Evolutionary conservation across 306 rosid genomes (phyloP).

Genomic region (Rubus idaeus): DNA sequence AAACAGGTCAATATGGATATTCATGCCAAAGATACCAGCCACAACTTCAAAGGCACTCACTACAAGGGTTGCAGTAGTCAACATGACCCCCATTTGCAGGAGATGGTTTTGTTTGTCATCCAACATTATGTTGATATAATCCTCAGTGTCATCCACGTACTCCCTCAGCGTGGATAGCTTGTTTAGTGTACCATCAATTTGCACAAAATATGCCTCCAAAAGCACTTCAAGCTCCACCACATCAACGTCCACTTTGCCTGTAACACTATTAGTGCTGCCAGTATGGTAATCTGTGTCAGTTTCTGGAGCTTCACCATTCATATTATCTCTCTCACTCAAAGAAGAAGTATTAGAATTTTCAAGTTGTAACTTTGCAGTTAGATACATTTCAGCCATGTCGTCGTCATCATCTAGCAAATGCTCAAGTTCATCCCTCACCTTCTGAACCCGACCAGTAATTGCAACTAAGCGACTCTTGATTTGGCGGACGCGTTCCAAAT

Average conservation of each 20-base stretch:
- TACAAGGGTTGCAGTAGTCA: slow-evolving; percentile 87
- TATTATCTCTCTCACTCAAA: slow-evolving; percentile 34
- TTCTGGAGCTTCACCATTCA: slow-evolving; percentile 40
- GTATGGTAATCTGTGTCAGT: slow-evolving; percentile 25
- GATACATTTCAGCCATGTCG: slow-evolving; percentile 98
- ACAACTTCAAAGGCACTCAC: slow-evolving; percentile 82
- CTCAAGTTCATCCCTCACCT: slow-evolving; percentile 92
- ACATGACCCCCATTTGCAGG: slow-evolving; percentile 95
- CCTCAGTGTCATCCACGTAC: slow-evolving; percentile 95
- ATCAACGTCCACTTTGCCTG: slow-evolving; percentile 21
- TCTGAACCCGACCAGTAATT: slow-evolving; percentile 90
- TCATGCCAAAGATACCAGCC: slow-evolving; percentile 90
- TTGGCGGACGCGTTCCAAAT: slow-evolving; percentile 91
- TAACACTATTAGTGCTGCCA: too few species aligned
- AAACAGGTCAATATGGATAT: slow-evolving; percentile 70
- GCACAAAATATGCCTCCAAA: slow-evolving; percentile 93
- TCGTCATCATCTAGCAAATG: slow-evolving; percentile 91
- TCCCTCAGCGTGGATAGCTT: slow-evolving; percentile 80
- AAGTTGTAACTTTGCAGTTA: slow-evolving; percentile 71
- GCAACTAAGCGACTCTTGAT: slow-evolving; percentile 96
- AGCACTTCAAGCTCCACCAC: slow-evolving; percentile 99
- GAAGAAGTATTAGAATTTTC: slow-evolving; percentile 65
- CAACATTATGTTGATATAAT: slow-evolving; percentile 95
- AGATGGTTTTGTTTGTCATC: slow-evolving; percentile 98
- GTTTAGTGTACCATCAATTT: slow-evolving; percentile 85